Conservation (phyloP, 495 filamentous ascomycete genomes). For the Choiromyces venosus region DNA sequence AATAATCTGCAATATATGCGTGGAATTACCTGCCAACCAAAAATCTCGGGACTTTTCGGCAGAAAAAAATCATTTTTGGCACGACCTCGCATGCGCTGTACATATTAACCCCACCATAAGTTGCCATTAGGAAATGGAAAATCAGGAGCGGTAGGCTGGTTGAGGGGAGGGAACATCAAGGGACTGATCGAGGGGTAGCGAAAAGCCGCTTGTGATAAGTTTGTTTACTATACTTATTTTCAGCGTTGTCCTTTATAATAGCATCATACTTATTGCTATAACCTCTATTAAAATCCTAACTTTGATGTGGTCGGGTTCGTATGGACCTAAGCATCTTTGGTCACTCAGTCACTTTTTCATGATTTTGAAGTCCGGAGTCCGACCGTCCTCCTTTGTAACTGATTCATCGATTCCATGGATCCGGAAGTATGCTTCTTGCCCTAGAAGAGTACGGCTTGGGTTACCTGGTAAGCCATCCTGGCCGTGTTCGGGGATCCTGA, state of each 20-base stretch:
- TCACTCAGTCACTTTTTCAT: background rate
- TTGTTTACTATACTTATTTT: background rate
- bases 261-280: background rate
- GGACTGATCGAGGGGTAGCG: background rate
- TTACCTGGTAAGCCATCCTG: background rate
- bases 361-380: background rate
- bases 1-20: no score
- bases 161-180: background rate
- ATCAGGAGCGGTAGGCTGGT: background rate
- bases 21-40: no score
- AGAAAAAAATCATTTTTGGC: background rate
- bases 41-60: no score
- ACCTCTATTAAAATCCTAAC: background rate
- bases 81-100: background rate
- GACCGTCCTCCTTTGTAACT: background rate
- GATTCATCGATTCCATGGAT: background rate
- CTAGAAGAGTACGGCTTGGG: background rate
- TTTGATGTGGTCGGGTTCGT: background rate
- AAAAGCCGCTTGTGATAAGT: background rate
- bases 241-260: background rate
- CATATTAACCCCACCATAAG: no score
- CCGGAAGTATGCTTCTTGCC: no score
- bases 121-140: background rate
- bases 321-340: background rate
- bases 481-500: background rate